phyloP scores from a whole-genome alignment of 2,329 filamentous ascomycete species.

The Paracamarosporium sp. region DNA sequence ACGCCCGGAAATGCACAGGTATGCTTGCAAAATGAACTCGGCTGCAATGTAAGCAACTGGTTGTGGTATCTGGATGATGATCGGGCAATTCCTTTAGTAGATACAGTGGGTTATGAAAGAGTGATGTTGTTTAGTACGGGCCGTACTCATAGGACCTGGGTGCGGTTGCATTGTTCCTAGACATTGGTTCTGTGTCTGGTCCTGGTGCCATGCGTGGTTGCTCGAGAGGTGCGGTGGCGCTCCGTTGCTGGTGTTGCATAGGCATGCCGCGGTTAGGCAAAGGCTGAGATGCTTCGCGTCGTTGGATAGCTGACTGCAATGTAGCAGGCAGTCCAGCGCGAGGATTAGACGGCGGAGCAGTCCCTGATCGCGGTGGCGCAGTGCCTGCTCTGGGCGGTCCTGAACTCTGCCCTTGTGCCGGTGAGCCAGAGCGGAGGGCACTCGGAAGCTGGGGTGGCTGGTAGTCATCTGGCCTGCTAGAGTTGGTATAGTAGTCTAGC shows the following conservation, averaged over 20 bases:
- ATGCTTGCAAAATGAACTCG: constrained; percentile 1
- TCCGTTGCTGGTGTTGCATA: constrained; percentile 39
- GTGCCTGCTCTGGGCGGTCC: constrained; percentile 31
- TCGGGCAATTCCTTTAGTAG: not conserved
- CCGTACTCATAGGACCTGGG: constrained; percentile 27
- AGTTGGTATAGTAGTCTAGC: constrained; percentile 25
- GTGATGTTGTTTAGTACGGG: constrained; percentile 13
- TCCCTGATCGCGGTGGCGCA: constrained; percentile 33
- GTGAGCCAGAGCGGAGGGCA: constrained; percentile 36
- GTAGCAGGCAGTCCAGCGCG: constrained; percentile 40
- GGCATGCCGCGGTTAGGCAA: constrained; percentile 36
- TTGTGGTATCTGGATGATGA: constrained; percentile 15
- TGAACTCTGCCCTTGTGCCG: constrained; percentile 29
- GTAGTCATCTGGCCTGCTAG: constrained; percentile 28
- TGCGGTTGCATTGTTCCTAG: constrained; percentile 27
- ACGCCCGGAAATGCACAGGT: constrained; percentile 24
- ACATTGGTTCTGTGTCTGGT: constrained; percentile 9
- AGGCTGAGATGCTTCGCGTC: constrained; percentile 43
- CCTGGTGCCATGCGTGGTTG: constrained; percentile 34
- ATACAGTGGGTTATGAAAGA: not conserved
- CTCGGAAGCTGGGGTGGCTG: constrained; percentile 32
- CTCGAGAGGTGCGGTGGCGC: constrained; percentile 42
- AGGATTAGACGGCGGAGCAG: constrained; percentile 34
- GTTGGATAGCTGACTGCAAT: constrained; percentile 45
- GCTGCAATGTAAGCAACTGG: constrained; percentile 1